Evolutionary conservation across 129 eudicot species (phyloP).

Genomic region (Centrapalus pauciflorus): DNA sequence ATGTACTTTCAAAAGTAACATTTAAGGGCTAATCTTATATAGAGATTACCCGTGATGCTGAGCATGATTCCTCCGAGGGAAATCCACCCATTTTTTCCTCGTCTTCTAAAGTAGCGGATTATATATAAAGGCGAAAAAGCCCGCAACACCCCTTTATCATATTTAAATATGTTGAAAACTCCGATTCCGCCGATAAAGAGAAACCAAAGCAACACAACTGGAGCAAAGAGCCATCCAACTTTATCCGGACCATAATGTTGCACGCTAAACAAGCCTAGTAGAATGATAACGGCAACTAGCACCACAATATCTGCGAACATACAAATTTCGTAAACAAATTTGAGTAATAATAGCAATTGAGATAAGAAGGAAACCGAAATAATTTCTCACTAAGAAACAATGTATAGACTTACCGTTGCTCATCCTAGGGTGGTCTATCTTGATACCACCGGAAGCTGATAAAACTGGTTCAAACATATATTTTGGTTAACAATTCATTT

Average conservation of each 20-base stretch:
- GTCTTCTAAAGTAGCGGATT: slow-evolving; percentile 48
- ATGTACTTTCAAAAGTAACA: no score
- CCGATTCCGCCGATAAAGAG: slow-evolving; percentile 67
- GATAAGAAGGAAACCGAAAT: background rate
- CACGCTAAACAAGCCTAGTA: slow-evolving; percentile 59
- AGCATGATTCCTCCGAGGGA: slow-evolving; percentile 81
- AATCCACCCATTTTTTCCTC: slow-evolving; percentile 51
- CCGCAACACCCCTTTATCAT: slow-evolving; percentile 46
- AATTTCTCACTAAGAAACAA: background rate
- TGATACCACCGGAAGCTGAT: slow-evolving; percentile 87
- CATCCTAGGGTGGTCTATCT: slow-evolving; percentile 78
- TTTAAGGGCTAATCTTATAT: no score
- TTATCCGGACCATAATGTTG: slow-evolving; percentile 76
- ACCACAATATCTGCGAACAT: slow-evolving; percentile 67
- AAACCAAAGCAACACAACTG: slow-evolving; percentile 70
- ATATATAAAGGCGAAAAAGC: slow-evolving; percentile 65
- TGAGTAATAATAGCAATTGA: background rate
- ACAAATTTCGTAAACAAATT: background rate
- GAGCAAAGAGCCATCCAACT: slow-evolving; percentile 77
- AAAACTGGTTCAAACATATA: slow-evolving; percentile 47
- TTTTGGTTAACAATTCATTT: slow-evolving; percentile 13
- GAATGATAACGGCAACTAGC: slow-evolving; percentile 56
- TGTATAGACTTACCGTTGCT: slow-evolving; percentile 48
- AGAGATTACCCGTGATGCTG: slow-evolving; percentile 59
- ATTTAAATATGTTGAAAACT: slow-evolving; percentile 48